Evolutionary conservation across 148 eudicot genomes (phyloP), one percentile per base, ranked within the genome.

Genomic region (Pharnaceum exiguum): DNA sequence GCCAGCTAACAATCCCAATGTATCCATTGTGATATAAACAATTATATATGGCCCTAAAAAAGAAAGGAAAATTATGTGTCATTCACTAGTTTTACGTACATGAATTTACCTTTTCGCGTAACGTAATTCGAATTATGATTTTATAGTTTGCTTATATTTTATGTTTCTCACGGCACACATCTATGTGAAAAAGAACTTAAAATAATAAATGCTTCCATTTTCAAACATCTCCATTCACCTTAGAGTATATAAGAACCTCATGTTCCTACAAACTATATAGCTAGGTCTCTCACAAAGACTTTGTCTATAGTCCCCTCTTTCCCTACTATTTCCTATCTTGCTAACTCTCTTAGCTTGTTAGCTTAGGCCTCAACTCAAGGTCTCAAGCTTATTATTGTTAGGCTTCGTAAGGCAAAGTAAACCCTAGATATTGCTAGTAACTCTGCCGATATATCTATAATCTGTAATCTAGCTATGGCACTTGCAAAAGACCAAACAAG

Each of bases 1-100:
- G 79, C 83, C 85, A 85, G 78, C 90, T 76, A 67, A 73, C 85
- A 74, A 65, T 72, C 71, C 82, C 79, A 66, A 75, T 66, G 53
- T 65, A 60, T 59, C 28, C 33, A 16, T 68, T 43, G 19, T 37
- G 51, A 22, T 24, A 42, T 46, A 46, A 21, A 49, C 15, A 29
- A 26, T 35, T 13, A 46, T 57, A 3, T 59, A 53, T 33, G n/a
- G n/a, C n/a, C n/a, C n/a, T n/a, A n/a, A n/a, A n/a, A 39, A 33
- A 54, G 24, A 42, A 25, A 33, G 33, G 29, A 30, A 46, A 3
- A 38, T 21, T 21, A 21, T 53, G 27, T 8, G 28, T 46, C 12
- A 19, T 31, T 64, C n/a, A 13, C 28, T 42, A 26, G 5, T 24
- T 61, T 61, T 21, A 28, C 40, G 3, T 31, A 24, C 19, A 36